phyloP scores from a whole-genome alignment of 345 rosid genomes.

The Clausena lansium region DNA sequence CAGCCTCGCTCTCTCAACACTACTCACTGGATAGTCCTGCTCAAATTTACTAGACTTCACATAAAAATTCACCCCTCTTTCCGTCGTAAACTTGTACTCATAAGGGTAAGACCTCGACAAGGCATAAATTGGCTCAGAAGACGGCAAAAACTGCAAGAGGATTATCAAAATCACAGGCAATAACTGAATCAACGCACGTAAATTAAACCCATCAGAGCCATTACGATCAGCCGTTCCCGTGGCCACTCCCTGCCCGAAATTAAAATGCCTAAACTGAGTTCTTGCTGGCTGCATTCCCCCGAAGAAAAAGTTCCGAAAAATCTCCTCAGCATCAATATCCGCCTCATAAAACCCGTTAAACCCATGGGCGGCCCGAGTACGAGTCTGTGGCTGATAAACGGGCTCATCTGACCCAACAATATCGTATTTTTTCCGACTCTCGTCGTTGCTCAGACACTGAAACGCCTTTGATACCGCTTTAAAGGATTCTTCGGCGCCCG shows the following conservation, averaged over 20 bases:
- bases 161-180: conserved; percentile 74
- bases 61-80: conserved; percentile 72
- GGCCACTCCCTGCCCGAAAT: conserved; percentile 66
- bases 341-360: conserved; percentile 64
- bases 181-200: conserved; percentile 65
- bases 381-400: conserved; percentile 45
- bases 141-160: conserved; percentile 70
- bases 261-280: conserved; percentile 65
- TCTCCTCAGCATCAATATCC: conserved; percentile 89
- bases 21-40: conserved; percentile 62
- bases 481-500: conserved; percentile 92
- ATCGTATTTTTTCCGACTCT: conserved; percentile 66
- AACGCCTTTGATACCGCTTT: conserved; percentile 85
- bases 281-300: conserved; percentile 81
- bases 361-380: conserved; percentile 39
- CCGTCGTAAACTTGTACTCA: conserved; percentile 65
- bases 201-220: conserved; percentile 59
- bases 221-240: conserved; percentile 45
- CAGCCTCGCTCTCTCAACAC: conserved; percentile 42
- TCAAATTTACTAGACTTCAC: conserved; percentile 78
- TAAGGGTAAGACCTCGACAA: conserved; percentile 75
- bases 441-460: conserved; percentile 84
- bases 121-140: conserved; percentile 67
- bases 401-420: conserved; percentile 78
- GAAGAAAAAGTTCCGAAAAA: conserved; percentile 87